A percentile compares a stretch with the other conserved stretches of the same genome.
These are phyloP conservation scores for Phylloporus sp. DNA, from an alignment of 768 basidiomycete genomes.

Conservation along the genomic window DNA sequence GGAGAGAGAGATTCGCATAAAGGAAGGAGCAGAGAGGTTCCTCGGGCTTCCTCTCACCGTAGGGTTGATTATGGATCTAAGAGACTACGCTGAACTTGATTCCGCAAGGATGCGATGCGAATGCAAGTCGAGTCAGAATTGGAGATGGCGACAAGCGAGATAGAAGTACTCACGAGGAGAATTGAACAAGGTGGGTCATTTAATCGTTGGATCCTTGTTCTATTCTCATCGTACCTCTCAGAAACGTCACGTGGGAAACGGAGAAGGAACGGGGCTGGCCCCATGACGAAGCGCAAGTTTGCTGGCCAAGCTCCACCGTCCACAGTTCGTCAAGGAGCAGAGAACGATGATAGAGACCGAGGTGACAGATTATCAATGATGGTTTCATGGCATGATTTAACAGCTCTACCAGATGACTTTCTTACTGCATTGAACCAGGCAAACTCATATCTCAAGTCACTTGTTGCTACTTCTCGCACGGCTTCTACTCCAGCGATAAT, in stretches of 20 bases:
- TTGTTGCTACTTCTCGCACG: conserved; percentile 44
- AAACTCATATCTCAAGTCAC: conserved; percentile 50
- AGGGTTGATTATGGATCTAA: conserved; percentile 9
- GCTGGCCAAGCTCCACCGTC: conserved; percentile 32
- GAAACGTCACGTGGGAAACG: conserved; percentile 30
- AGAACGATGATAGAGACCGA: conserved; percentile 35
- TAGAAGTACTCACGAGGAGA: conserved; percentile 55
- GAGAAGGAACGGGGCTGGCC: conserved; percentile 27
- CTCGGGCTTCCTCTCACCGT: conserved; percentile 64
- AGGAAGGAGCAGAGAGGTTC: conserved; percentile 89
- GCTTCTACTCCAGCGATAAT: conserved; percentile 33
- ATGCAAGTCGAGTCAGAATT: conserved; percentile 74
- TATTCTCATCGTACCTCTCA: conserved; percentile 6
- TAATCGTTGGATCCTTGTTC: background rate
- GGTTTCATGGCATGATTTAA: conserved; percentile 4
- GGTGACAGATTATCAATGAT: conserved; percentile 18
- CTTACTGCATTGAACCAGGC: conserved; percentile 69
- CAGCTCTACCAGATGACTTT: conserved; percentile 56
- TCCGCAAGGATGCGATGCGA: conserved; percentile 56
- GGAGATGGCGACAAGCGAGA: conserved; percentile 69
- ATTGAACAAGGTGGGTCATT: conserved; percentile 41
- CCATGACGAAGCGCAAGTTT: conserved; percentile 29
- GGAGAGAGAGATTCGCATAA: conserved; percentile 75
- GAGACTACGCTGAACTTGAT: conserved; percentile 7
- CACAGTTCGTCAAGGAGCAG: conserved; percentile 27